Evolutionary conservation across 2,329 filamentous ascomycete genomes (phyloP), one percentile per base, ranked within the genome.

Genomic region (Aspergillus quadrilineatus): DNA sequence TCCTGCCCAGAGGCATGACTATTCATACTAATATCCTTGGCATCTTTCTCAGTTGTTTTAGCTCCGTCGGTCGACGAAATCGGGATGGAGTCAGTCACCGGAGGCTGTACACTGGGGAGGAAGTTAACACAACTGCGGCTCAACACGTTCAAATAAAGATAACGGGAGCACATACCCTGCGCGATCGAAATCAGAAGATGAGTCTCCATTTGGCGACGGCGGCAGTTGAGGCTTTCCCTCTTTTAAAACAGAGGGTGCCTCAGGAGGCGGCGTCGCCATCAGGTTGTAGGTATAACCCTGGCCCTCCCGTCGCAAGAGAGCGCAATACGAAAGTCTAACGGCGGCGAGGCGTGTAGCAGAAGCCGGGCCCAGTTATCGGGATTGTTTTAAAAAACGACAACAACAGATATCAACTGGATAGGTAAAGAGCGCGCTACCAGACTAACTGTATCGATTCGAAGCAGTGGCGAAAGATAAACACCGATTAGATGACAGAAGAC

Each of bases 251-350:
- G 70, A 63, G 64, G 70, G 57, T 56, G 66, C 72, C 69, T 76
- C 74, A 50, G 74, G 73, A 64, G 74, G 74, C 67, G 74, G 74
- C 50, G 74, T 76, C 65, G 74, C 74, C 74, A 76, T 76, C 61
- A 61, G 60, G 56, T 51, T 60, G 59, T 54, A 57, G 49, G 59
- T 61, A 55, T 59, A 56, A 36, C 22, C 47, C 50, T 53, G 57
- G 61, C 60, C 66, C 60, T 55, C 56, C 57, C 53, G 56, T 44
- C 45, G 50, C 42, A 50, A 53, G 49, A 56, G 64, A 62, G 64
- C 65, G 60, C 39, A 61, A 68, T 69, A 68, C 64, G 63, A 56
- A 45, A 50, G 54, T 65, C 61, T 67, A 66, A 63, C 61, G 60
- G 54, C 59, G 63, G 53, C 59, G 58, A 55, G 51, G 56, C 53